Base-by-base conservation (phyloP, 2,329 filamentous ascomycete genomes). In the Colletotrichum plurivorum region DNA sequence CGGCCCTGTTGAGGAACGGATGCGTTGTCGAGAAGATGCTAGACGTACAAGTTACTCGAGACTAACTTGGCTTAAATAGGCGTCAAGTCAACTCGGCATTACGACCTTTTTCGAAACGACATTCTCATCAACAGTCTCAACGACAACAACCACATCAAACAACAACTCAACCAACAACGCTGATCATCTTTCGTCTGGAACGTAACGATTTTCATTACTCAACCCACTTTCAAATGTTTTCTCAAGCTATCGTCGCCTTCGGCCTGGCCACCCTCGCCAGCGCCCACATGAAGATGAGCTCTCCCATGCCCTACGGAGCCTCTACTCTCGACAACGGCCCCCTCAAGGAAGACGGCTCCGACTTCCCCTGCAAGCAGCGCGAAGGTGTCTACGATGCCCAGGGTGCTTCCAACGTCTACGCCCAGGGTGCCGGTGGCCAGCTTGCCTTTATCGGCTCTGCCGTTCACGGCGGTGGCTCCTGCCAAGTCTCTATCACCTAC, bases 391-490 rank as follows among this genome's bases (percentile, higher is more conserved):
- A 87, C 5, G 81, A 85, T 0, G 81, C 84, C 1, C 80, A 84
- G 1, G 81, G 81, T 6, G 78, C 76, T 1, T 81, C 80, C 75
- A 94, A 93, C 73, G 77, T 83, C 1, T 93, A 92, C 79, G 82
- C 85, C 0, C 85, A 92, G 15, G 94, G 94, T 4, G 86, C 88
- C 6, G 72, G 79, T 0, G 68, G 73, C 0, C 88, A 92, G 74
- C 84, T 98, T 1, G 79, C 81, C 0, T 93, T 97, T 79, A 82
- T 82, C 0, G 95, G 94, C 43, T 83, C 85, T 56, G 95, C 94
- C 3, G 89, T 91, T 0, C 96, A 99, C 74, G 95, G 95, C 18
- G 96, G 96, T 62, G 96, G 96, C 0, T 97, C 94, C 0, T 98
- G 96, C 83, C 96, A 99, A 75, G 82, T 98, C 66, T 92, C 92